These are phyloP conservation scores for Casuarina cunninghamiana DNA, from an alignment of 306 rosid species.

Conservation along the genomic window DNA sequence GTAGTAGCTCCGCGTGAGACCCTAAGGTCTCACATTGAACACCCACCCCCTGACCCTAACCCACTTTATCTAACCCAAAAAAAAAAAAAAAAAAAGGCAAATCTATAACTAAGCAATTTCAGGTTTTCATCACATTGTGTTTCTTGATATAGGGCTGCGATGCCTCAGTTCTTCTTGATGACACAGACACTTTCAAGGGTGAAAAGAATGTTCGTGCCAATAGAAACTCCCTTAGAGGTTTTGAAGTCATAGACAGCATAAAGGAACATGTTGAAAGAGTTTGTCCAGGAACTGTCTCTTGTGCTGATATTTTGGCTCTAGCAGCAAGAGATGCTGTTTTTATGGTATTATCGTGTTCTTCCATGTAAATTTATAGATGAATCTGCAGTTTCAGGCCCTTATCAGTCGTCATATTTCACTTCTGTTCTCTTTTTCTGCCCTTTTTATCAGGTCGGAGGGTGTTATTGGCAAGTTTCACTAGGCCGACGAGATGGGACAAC, in stretches of 20 bases:
- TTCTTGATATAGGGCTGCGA: slow-evolving; percentile 59
- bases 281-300: slow-evolving; percentile 69
- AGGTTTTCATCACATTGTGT: background rate
- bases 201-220: slow-evolving; percentile 58
- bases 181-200: slow-evolving; percentile 43
- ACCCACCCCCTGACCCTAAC: too few relatives aligned
- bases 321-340: slow-evolving; percentile 62
- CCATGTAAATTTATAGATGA: background rate
- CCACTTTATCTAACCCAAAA: too few relatives aligned
- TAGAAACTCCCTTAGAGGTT: slow-evolving; percentile 59
- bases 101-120: too few relatives aligned
- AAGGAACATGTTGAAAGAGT: slow-evolving; percentile 49
- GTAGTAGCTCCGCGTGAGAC: too few relatives aligned
- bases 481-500: slow-evolving; percentile 64
- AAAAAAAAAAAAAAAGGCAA: too few relatives aligned
- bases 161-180: slow-evolving; percentile 70
- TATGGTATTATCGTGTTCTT: slow-evolving; percentile 29
- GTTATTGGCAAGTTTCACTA: slow-evolving; percentile 53
- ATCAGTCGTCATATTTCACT: background rate
- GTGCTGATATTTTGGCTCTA: slow-evolving; percentile 63
- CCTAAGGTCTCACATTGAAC: too few relatives aligned
- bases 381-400: background rate
- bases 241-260: slow-evolving; percentile 57
- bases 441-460: slow-evolving; percentile 51
- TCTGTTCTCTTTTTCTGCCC: background rate